Evolutionary conservation across 2,329 filamentous ascomycete genomes (phyloP), one percentile per base, ranked within the genome.

Genomic region (Botrytis aclada): DNA sequence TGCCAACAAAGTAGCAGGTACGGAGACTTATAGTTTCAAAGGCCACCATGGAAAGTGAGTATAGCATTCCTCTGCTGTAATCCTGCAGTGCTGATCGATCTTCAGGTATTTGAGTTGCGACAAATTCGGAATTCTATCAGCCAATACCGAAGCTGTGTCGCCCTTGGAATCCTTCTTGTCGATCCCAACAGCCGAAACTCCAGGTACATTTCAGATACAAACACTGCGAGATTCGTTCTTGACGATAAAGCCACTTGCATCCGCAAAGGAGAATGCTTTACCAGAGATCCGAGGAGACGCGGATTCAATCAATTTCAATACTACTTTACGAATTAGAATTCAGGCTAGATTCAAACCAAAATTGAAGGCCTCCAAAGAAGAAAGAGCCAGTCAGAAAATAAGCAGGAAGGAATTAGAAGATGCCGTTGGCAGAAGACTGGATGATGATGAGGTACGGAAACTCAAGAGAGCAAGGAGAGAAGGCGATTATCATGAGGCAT

Each of bases 311-410:
- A 87, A 85, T 7, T 93, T 92, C 79, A 88, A 88, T 77, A 94
- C 93, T 16, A 92, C 90, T 10, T 81, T 97, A 74, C 88, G 93
- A 67, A 88, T 98, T 78, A 92, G 95, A 71, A 98, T 98, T 95
- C 95, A 98, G 84, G 94, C 95, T 34, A 87, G 93, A 69, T 98
- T 97, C 85, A 98, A 98, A 85, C 95, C 95, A 14, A 88, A 88
- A 75, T 82, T 96, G 63, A 93, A 92, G 82, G 91, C 91, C 16
- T 88, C 87, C 0, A 97, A 95, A 83, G 94, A 95, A 80, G 92
- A 93, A 76, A 96, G 92, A 84, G 92, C 93, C 0, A 87, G 88
- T 77, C 91, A 95, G 78, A 97, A 95, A 84, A 93, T 99, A 73
- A 95, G 91, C 79, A 87, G 93, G 75, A 91, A 91, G 79, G 94